Base-by-base conservation (phyloP, 805 yeast species). In the Ogataea paraovalis region DNA sequence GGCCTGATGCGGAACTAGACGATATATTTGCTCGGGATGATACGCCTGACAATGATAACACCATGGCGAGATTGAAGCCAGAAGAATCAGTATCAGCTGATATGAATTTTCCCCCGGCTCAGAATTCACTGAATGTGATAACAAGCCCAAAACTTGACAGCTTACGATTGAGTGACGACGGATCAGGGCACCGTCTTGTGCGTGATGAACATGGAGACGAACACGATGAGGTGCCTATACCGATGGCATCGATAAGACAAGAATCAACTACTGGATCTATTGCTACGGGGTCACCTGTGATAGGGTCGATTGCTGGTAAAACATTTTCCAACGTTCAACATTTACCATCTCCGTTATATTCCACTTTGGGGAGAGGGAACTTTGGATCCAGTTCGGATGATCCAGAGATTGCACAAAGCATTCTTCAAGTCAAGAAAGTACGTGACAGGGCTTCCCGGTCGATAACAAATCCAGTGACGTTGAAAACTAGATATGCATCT, bases 331-430 rank as follows among this genome's bases (percentile, higher is more conserved):
- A 49, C 5, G 55, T 60, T 13, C 59, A 58, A 14, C 51, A 57
- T 37, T 45, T 61, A 19, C 61, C 65, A 3, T 59, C 64, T 3
- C 62, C 64, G 2, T 41, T 59, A 6, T 34, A 34, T 34, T 6
- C 38, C 16, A 34, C 38, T 4, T n/a, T 18, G 21, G 38, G 21
- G 8, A 34, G 38, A 16, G 12, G 38, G 3, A n/a, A 10, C 9
- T 34, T 34, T 34, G 21, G 20, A 5, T 34, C 38, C 4, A 34
- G 16, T 20, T 37, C 39, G 9, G 16, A 22, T 22, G 41, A 22
- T 20, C 22, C 28, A 38, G 46, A 34, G 7, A 33, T 12, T n/a
- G 16, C 18, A 9, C 28, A 27, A 16, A 45, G 45, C 7, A 12
- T 22, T 2, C 19, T 49, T 14, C 28, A 45, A 23, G 44, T 49